phyloP scores from a whole-genome alignment of 208 protist genomes.

The Naegleria gruberi region DNA sequence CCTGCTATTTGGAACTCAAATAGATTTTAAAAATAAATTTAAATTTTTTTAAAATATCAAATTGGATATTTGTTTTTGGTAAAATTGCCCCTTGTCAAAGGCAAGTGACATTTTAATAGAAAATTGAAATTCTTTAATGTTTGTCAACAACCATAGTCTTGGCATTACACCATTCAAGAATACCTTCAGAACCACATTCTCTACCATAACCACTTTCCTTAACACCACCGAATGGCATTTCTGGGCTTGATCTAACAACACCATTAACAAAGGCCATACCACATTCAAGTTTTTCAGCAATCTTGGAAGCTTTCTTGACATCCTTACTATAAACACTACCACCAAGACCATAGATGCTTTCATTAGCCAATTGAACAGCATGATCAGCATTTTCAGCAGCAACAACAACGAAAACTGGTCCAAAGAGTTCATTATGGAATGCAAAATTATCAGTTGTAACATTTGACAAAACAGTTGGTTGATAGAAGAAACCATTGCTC shows the following conservation, averaged over 20 bases:
- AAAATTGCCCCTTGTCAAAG: too few relatives aligned
- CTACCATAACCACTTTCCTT: constrained; percentile 76
- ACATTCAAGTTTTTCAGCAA: constrained; percentile 53
- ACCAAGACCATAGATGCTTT: constrained; percentile 58
- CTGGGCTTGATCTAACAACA: constrained; percentile 46
- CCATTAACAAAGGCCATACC: constrained; percentile 48
- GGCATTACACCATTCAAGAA: constrained; percentile 58
- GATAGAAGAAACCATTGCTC: constrained; percentile 58
- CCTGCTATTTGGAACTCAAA: too few relatives aligned
- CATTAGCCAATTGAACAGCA: constrained; percentile 61
- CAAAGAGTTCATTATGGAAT: constrained; percentile 74
- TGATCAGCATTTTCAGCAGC: background rate
- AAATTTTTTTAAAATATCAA: too few relatives aligned
- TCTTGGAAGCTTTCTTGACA: constrained; percentile 48
- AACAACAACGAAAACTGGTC: constrained; percentile 62
- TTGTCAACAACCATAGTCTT: constrained; percentile 55
- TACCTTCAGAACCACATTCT: constrained; percentile 58
- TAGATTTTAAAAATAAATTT: too few relatives aligned
- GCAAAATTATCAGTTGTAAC: constrained; percentile 49
- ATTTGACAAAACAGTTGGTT: constrained; percentile 64
- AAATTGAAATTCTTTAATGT: background rate
- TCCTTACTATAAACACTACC: constrained; percentile 64
- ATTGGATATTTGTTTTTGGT: too few relatives aligned
- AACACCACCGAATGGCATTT: constrained; percentile 73
- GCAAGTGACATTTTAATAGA: too few relatives aligned